A percentile compares a stretch with the other conserved stretches of the same genome.
phyloP scores from a whole-genome alignment of 2,329 filamentous ascomycete species.

The Didymella keratinophila region DNA sequence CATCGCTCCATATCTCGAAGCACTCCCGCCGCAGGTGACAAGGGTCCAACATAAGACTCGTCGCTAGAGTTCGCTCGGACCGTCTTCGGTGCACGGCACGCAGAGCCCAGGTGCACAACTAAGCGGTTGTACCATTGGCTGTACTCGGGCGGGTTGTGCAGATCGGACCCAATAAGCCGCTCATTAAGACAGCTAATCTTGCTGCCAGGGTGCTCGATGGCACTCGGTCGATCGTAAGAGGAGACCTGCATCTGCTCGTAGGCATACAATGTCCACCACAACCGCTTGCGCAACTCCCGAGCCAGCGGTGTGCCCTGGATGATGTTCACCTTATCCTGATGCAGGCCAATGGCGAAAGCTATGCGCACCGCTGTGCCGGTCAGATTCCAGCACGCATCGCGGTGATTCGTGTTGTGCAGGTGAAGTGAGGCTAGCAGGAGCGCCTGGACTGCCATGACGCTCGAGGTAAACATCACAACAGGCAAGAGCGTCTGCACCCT shows the following conservation, averaged over 20 bases:
- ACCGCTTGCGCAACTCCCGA: slow-evolving; percentile 57
- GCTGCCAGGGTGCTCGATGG: slow-evolving; percentile 50
- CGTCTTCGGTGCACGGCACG: slow-evolving; percentile 50
- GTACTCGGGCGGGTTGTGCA: slow-evolving; percentile 49
- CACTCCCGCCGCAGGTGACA: slow-evolving; percentile 51
- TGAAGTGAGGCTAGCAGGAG: slow-evolving; percentile 55
- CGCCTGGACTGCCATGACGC: slow-evolving; percentile 53
- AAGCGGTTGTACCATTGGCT: slow-evolving; percentile 51
- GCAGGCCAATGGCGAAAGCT: slow-evolving; percentile 55
- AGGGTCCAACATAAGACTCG: slow-evolving; percentile 49
- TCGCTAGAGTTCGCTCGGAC: slow-evolving; percentile 39
- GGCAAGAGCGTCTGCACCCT: slow-evolving; percentile 53
- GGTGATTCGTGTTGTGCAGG: slow-evolving; percentile 57
- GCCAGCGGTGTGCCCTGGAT: slow-evolving; percentile 44
- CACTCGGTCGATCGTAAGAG: slow-evolving; percentile 55
- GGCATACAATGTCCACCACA: slow-evolving; percentile 63
- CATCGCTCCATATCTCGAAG: slow-evolving; percentile 52
- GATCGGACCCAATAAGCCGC: slow-evolving; percentile 45
- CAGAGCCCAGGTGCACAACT: slow-evolving; percentile 49
- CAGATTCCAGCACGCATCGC: slow-evolving; percentile 56
- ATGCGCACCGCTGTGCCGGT: slow-evolving; percentile 55
- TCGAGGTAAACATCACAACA: slow-evolving; percentile 55
- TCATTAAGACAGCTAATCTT: slow-evolving; percentile 50
- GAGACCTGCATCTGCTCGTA: slow-evolving; percentile 58
- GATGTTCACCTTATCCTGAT: slow-evolving; percentile 52